Base-by-base conservation (phyloP, 257 asterid species). In the Solanum arcanum region DNA sequence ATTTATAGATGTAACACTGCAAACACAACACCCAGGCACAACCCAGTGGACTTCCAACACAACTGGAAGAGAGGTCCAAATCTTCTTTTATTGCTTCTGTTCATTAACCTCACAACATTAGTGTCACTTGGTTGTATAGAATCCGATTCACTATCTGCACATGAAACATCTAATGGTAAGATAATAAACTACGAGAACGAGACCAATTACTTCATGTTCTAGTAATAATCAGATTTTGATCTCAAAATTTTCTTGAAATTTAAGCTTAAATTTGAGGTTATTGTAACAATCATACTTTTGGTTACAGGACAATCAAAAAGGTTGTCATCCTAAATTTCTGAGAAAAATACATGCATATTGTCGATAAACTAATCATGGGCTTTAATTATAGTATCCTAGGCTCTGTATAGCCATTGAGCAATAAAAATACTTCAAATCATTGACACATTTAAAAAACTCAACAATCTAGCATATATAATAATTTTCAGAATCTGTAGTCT, bases 1-100 rank as follows among this genome's bases (percentile, higher is more conserved):
- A 1, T 97, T 94, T 31, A 93, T 92, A 44, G 95, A 95, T 21
- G 92, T 93, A 15, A 93, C 97, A 2, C 95, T 97, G 39, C 82
- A 37, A 41, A 89, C 92, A 37, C 91, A 31, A 95, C 98, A 81
- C 98, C 99, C 12, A 97, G 88, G 82, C 97, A 94, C 41, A 97
- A 92, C 27, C 98, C 98, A 2, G 98, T 95, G 7, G 98, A 94
- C 99, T 97, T 25, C 92, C 99, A 23, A 98, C 98, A 91, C 98
- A 97, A 27, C 98, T 98, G 15, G 98, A 89, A 68, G 94, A 97
- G 66, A 97, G 46, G 86, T 96, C 99, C 82, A 96, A 37, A 96
- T 68, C 11, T 87, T 90, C 88, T 75, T 91, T 91, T 95, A 97
- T 20, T 52, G 23, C 5, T 62, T 59, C 12, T 68, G 83, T 11